Conservation (phyloP, 2,329 filamentous ascomycete genomes). For the Domatiomyces globalis region DNA sequence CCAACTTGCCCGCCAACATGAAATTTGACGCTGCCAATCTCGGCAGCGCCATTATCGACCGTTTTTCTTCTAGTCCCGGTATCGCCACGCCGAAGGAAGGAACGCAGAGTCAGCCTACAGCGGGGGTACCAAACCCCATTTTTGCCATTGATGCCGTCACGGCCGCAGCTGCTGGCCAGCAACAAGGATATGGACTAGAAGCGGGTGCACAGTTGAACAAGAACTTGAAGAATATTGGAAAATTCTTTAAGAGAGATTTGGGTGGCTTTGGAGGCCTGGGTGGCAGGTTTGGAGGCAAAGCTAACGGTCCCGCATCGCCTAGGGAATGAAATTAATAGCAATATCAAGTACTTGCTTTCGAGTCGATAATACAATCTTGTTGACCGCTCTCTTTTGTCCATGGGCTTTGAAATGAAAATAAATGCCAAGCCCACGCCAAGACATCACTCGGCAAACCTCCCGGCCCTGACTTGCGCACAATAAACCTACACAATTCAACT, state of each 20-base stretch:
- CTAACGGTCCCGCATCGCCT: constrained; percentile 14
- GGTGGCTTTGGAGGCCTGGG: constrained; percentile 64
- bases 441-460: neutral
- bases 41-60: constrained; percentile 63
- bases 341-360: neutral
- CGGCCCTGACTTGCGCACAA: neutral
- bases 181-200: constrained; percentile 22
- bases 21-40: constrained; percentile 71
- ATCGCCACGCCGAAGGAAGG: neutral
- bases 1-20: constrained; percentile 31
- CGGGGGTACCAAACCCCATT: constrained; percentile 19
- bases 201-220: constrained; percentile 69
- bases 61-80: constrained; percentile 39
- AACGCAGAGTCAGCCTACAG: constrained; percentile 40
- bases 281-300: constrained; percentile 15
- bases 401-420: neutral
- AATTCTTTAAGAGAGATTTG: constrained; percentile 85
- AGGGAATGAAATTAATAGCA: constrained; percentile 4
- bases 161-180: constrained; percentile 6
- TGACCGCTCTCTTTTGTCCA: neutral
- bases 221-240: constrained; percentile 88
- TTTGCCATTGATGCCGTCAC: constrained; percentile 16
- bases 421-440: neutral
- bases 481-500: neutral
- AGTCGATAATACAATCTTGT: no score